These are phyloP conservation scores for Raffaelea albimanens DNA, from an alignment of 2,329 filamentous ascomycete species.

Conservation along the genomic window DNA sequence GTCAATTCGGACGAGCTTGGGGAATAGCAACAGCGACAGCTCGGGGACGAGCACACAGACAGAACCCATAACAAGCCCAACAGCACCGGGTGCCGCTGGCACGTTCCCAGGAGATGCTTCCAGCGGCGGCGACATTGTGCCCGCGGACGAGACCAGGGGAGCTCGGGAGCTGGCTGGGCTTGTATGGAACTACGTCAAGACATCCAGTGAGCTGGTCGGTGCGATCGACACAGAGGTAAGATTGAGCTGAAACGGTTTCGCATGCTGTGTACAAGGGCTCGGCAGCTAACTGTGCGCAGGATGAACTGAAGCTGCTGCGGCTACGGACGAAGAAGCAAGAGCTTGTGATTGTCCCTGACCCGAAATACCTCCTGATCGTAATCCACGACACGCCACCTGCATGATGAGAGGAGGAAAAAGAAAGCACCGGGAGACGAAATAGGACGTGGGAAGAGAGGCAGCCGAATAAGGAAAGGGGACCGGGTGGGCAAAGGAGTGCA, in stretches of 20 bases:
- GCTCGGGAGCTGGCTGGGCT: constrained; percentile 65
- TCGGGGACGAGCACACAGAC: neutral
- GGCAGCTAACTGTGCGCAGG: no score
- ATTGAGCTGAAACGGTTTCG: no score
- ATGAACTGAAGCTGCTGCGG: constrained; percentile 67
- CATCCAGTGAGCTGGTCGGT: constrained; percentile 59
- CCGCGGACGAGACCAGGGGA: constrained; percentile 26
- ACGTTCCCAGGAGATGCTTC: constrained; percentile 35
- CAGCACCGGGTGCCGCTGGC: neutral
- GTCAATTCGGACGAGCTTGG: constrained; percentile 37
- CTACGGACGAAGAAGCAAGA: constrained; percentile 79
- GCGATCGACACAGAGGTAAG: constrained; percentile 62
- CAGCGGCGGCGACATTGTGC: constrained; percentile 11
- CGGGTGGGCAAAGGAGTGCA: no score
- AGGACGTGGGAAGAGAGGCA: neutral
- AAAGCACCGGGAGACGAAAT: neutral
- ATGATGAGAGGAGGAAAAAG: constrained; percentile 23
- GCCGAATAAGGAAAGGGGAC: neutral
- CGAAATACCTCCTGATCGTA: constrained; percentile 69
- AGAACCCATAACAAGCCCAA: neutral
- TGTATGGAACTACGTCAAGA: constrained; percentile 67
- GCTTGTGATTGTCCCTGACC: constrained; percentile 71
- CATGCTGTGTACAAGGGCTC: no score
- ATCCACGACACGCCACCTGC: constrained; percentile 72
- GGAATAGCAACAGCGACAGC: constrained; percentile 7